Percentiles rank a stretch among this genome's conserved stretches.
These are phyloP conservation scores for Fusarium neocosmosporiellum DNA, from an alignment of 2,329 filamentous ascomycete genomes.

Conservation along the genomic window DNA sequence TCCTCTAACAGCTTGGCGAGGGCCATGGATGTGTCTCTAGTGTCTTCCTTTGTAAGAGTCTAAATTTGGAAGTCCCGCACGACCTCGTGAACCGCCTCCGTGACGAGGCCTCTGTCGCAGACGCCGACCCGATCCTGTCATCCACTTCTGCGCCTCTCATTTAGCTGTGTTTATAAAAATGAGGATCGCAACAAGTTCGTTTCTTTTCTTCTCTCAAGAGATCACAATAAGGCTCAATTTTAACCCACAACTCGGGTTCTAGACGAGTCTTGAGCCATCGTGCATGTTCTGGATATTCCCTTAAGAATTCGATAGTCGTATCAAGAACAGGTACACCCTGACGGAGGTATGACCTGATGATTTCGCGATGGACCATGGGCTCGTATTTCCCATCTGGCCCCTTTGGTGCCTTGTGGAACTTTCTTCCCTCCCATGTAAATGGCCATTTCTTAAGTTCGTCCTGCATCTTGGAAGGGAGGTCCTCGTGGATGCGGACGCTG, in stretches of 20 bases:
- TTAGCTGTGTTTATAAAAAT: no score
- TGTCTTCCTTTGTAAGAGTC: no score
- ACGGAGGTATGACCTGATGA: conserved; percentile 8
- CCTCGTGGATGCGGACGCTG: conserved; percentile 3
- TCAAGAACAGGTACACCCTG: background rate
- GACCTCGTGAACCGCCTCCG: no score
- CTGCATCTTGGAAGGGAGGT: conserved; percentile 12
- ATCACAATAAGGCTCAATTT: conserved; percentile 6
- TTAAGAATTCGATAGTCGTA: conserved; percentile 2
- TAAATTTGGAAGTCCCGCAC: no score
- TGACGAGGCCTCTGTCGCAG: no score
- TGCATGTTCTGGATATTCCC: conserved; percentile 19
- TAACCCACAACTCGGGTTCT: background rate
- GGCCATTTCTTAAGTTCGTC: conserved; percentile 27
- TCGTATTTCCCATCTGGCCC: conserved; percentile 16
- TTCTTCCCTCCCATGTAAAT: conserved; percentile 23
- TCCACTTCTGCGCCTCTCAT: no score
- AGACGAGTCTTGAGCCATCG: conserved; percentile 16
- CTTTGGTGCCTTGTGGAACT: conserved; percentile 2
- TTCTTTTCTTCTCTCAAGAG: background rate
- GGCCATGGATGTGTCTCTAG: no score
- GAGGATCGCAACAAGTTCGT: no score
- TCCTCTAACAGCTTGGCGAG: no score
- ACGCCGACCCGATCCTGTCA: no score
- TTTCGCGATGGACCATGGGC: background rate